Evolutionary conservation across 1,284 basidiomycete genomes (phyloP), one percentile per base, ranked within the genome.

Genomic region (Ustilago curta): DNA sequence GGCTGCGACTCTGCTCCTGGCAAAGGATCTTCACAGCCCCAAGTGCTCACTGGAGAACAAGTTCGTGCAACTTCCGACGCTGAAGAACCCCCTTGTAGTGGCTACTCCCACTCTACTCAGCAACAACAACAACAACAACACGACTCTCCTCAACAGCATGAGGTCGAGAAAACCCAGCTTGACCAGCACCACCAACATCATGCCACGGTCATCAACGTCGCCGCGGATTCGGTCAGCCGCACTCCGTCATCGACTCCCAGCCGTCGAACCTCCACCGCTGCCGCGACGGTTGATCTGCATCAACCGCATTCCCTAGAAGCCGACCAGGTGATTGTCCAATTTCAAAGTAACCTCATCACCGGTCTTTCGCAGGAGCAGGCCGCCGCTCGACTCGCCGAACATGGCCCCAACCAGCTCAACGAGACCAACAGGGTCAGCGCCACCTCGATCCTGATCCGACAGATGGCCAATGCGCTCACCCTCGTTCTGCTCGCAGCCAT

Each of bases 401-500:
- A 76, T 58, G 80, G 80, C 27, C 61, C 69, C 31, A 82, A 82
- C 55, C 65, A 73, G 54, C 64, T 82, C 50, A 66, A 76, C 11
- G 79, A 80, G 63, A 65, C 58, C 49, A 76, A 76, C 59, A 60
- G 49, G 39, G 77, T 78, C 59, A 77, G 74, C 53, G 68, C 73
- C 40, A 71, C 66, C 61, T 70, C 74, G 42, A 81, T 82, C 68
- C 57, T 80, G n/a, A 58, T 80, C 19, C 71, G 80, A 29, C 80
- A 82, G 61, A 76, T 80, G 58, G 77, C 77, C 53, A 82, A 82
- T 29, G 79, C 79, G 25, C 70, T 82, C 31, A 82, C 80, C 16
- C 49, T 82, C 23, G 78, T 82, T 31, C 83, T 89, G 66, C 84
- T 91, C 61, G 88, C 87, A 29, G 90, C 89, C 39, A 87, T 91